Evolutionary conservation across 1,284 basidiomycete genomes (phyloP), one percentile per base, ranked within the genome.

Genomic region (Chiua sp.): DNA sequence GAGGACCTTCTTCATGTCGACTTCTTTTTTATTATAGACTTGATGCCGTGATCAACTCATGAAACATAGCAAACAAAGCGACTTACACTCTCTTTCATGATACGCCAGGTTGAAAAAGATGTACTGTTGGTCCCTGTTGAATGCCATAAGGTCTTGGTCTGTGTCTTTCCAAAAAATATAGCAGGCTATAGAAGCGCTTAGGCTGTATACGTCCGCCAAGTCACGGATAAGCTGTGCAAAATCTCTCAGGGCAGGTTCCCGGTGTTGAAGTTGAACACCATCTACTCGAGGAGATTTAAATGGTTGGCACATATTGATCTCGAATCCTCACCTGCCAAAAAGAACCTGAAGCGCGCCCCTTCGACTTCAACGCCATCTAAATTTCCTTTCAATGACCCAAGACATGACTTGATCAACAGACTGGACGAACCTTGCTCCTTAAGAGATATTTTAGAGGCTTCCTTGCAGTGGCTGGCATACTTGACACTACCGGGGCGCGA

Each of bases 21-120:
- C n/a, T 13, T 3, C 10, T n/a, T n/a, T n/a, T 12, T 26, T 35
- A 37, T 23, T 23, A 7, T 58, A 47, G 35, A 42, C 63, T 64
- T 44, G 33, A 16, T 18, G 4, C 3, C 6, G 18, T 1, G 7
- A 28, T 64, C 30, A 67, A 28, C 35, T 0, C 2, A 35, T 22
- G 4, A 3, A 26, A 18, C 6, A 28, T 23, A 10, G 4, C 3
- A 18, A 30, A 16, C 4, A 49, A 52, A 39, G 16, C 1, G 3
- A 48, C 64, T 44, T 35, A 68, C 64, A 56, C 33, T 56, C 51
- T 37, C 26, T 55, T 10, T 57, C 23, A 42, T 68, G 65, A 49
- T 72, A 60, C 6, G 67, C 70, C 13, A 71, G 62, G 35, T 71
- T 71, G 8, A 71, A 59, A 44, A 65, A 72, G 15, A 72, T 62